These are phyloP conservation scores for Fonsecaea erecta DNA, from an alignment of 2,329 filamentous ascomycete species.

Conservation along the genomic window DNA sequence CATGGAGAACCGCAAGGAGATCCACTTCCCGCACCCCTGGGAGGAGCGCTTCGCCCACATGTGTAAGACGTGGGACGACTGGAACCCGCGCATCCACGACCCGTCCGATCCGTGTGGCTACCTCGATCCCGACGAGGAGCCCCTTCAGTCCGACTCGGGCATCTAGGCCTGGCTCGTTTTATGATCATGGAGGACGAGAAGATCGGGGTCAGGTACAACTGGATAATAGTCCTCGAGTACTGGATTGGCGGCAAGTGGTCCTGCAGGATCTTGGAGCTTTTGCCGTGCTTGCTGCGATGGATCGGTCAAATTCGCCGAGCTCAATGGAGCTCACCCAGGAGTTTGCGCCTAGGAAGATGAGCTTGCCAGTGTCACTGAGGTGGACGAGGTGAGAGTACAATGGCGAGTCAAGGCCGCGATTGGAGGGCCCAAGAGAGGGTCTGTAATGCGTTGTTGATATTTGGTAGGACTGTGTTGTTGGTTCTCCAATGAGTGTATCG, in stretches of 20 bases:
- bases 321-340: conserved; percentile 5
- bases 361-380: background rate
- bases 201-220: too few species aligned
- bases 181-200: background rate
- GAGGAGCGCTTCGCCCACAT: background rate
- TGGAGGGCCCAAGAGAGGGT: background rate
- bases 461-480: background rate
- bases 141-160: background rate
- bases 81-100: background rate
- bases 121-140: conserved; percentile 1
- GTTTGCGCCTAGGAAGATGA: background rate
- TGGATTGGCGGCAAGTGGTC: background rate
- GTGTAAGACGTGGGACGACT: conserved; percentile 11
- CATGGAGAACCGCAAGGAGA: conserved; percentile 45
- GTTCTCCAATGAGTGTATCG: background rate
- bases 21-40: background rate
- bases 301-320: background rate
- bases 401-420: background rate
- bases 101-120: background rate
- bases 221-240: background rate
- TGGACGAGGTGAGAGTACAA: conserved; percentile 1
- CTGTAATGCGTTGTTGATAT: too few species aligned
- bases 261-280: too few species aligned
- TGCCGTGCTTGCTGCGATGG: background rate
- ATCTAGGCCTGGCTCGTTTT: background rate